Conservation (phyloP, 1,139 yeast species). For the Kurtzmaniella quercitrusa region DNA sequence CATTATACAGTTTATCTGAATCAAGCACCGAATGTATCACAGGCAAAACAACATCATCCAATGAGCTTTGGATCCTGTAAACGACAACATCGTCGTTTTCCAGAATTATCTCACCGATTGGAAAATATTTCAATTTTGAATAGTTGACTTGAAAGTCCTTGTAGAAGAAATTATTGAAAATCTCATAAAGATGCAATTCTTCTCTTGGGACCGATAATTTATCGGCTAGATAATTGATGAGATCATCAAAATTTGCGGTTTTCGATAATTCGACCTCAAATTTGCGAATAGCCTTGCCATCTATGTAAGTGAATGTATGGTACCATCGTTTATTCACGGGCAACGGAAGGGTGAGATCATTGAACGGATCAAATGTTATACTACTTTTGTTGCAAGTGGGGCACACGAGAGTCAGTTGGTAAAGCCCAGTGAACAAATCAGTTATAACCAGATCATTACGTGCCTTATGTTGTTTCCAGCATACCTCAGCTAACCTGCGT, state of each 20-base stretch:
- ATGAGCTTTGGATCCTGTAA: conserved; percentile 57
- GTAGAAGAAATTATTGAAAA: conserved; percentile 67
- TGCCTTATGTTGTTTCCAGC: conserved; percentile 77
- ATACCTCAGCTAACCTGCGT: conserved; percentile 57
- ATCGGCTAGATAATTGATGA: conserved; percentile 57
- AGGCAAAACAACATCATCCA: conserved; percentile 59
- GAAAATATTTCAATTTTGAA: conserved; percentile 56
- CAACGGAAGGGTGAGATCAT: conserved; percentile 83
- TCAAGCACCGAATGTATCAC: conserved; percentile 56
- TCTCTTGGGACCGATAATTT: conserved; percentile 42
- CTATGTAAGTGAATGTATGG: conserved; percentile 60
- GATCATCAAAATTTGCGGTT: conserved; percentile 60
- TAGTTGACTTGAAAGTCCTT: conserved; percentile 62
- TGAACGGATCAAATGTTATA: conserved; percentile 91
- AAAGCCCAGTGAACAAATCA: conserved; percentile 86
- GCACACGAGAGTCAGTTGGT: conserved; percentile 84
- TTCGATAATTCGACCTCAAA: conserved; percentile 72
- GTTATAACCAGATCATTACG: conserved; percentile 84
- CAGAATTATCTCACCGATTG: conserved; percentile 66
- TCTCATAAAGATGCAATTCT: conserved; percentile 61
- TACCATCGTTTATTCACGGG: conserved; percentile 79
- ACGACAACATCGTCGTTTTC: conserved; percentile 63
- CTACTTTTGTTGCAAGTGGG: conserved; percentile 81
- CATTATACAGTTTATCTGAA: conserved; percentile 33
- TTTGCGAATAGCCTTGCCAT: conserved; percentile 28